Conservation (phyloP, 768 basidiomycete genomes). For the Boletus pseudo-olivaceus region DNA sequence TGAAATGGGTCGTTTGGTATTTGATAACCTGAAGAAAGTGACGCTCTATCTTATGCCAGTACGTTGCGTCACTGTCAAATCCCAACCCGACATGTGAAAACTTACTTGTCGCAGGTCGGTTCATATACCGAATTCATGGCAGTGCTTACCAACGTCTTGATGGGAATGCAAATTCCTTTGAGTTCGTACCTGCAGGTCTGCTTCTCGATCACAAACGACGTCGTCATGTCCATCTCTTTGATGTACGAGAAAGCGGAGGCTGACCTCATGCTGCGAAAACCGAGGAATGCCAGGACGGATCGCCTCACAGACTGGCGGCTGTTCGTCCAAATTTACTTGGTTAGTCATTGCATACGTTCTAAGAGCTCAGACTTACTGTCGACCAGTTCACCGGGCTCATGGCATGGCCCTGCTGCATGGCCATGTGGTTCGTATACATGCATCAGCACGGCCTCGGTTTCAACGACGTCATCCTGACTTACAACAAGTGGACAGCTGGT, state of each 20-base stretch:
- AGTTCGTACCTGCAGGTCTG: conserved; percentile 54
- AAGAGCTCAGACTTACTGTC: conserved; percentile 1
- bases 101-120: conserved; percentile 35
- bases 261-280: conserved; percentile 46
- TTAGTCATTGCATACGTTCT: conserved; percentile 20
- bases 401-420: conserved; percentile 46
- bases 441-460: conserved; percentile 35
- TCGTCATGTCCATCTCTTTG: conserved; percentile 48
- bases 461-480: conserved; percentile 38
- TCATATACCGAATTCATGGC: conserved; percentile 58
- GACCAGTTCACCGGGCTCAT: conserved; percentile 41
- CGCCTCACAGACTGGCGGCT: conserved; percentile 48
- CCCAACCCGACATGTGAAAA: not conserved
- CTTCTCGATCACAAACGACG: conserved; percentile 53
- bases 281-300: conserved; percentile 48
- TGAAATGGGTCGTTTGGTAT: conserved; percentile 55
- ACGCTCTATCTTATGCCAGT: conserved; percentile 45
- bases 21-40: conserved; percentile 57
- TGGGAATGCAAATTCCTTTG: conserved; percentile 58
- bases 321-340: conserved; percentile 46
- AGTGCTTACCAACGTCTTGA: conserved; percentile 52
- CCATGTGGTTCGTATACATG: conserved; percentile 41
- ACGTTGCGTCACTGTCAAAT: conserved; percentile 9
- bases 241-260: conserved; percentile 53
- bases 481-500: conserved; percentile 37